phyloP scores from a whole-genome alignment of 345 rosid genomes.

The Lumnitzera littorea region DNA sequence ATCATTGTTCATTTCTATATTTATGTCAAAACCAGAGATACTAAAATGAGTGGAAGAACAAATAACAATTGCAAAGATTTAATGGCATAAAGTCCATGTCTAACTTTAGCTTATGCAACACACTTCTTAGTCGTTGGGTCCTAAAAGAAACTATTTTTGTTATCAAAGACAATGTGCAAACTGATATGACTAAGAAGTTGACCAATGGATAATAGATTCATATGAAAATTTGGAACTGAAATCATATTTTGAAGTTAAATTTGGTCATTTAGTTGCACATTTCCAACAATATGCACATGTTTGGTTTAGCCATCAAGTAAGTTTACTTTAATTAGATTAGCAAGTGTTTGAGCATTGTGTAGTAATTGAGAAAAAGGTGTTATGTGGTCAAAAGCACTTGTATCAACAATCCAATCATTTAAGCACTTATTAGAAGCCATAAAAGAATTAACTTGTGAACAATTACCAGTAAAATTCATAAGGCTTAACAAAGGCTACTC shows the following conservation, averaged over 20 bases:
- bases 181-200: not conserved
- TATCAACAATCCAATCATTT: not conserved
- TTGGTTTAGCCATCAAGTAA: not conserved
- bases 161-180: not conserved
- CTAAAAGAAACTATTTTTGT: not conserved
- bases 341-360: too few species aligned
- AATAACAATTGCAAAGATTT: too few species aligned
- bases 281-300: not conserved
- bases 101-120: too few species aligned
- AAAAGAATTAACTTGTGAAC: too few species aligned
- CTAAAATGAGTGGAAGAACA: too few species aligned
- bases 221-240: not conserved
- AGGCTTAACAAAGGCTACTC: too few species aligned
- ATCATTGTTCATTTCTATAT: too few species aligned
- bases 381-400: not conserved
- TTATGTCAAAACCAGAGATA: too few species aligned
- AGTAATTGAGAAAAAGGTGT: not conserved
- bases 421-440: too few species aligned
- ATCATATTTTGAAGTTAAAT: not conserved
- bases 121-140: not conserved
- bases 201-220: not conserved
- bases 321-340: not conserved
- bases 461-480: too few species aligned
- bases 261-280: not conserved
- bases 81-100: too few species aligned